Evolutionary conservation across 2,329 filamentous ascomycete genomes (phyloP), one percentile per base, ranked within the genome.

Genomic region (Xylaria arbuscula): DNA sequence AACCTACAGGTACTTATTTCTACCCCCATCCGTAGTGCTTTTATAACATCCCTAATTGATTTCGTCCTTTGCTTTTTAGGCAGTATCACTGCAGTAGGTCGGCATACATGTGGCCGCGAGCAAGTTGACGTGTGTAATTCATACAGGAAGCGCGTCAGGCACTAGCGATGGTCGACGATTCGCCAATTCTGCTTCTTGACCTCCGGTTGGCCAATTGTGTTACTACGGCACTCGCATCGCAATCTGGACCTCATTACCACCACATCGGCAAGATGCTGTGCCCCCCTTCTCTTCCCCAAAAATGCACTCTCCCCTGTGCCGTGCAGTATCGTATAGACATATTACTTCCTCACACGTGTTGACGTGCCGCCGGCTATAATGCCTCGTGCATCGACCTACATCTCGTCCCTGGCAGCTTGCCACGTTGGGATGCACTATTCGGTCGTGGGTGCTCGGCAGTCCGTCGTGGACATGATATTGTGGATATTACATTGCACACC

Each of bases 261-360:
- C 61, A 64, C 66, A 69, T 56, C 32, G 15, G 32, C 51, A 54
- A 19, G n/a, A 57, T 57, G 34, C 40, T 64, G 63, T 54, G 19
- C 28, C 51, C 51, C 28, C 32, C 32, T 13, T n/a, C 48, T 5
- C 10, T 19, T 1, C 19, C 50, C 28, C 50, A 22, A 50, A 50
- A 50, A 1, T 5, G 22, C 22, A 22, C 22, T 24, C 48, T 17
- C 48, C 22, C 48, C 47, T 32, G 42, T 34, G 22, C 28, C 28
- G 28, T 28, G 28, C 28, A 28, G 28, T 34, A n/a, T 32, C 42
- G 42, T 51, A 36, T 32, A 54, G 53, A 38, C 63, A 64, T 66
- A 66, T 67, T 19, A 54, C 22, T 45, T 64, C 61, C 61, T 60
- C 66, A 71, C 66, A 71, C 69, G 66, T 69, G 63, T 70, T 69